phyloP scores from a whole-genome alignment of 352 stramenopile species.

The Peronosclerospora sorghi region DNA sequence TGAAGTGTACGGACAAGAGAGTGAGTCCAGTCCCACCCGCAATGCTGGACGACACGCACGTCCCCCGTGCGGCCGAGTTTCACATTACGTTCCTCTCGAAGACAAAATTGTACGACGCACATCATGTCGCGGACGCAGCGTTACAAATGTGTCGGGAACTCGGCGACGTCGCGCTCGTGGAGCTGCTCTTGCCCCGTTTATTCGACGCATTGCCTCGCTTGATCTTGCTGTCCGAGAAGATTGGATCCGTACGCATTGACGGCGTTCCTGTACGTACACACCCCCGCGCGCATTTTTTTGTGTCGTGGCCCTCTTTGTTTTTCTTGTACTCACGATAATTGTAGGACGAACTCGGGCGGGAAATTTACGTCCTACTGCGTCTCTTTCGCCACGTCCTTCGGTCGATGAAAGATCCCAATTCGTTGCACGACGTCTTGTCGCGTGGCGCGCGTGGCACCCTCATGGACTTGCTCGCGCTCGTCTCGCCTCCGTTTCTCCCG shows the following conservation, averaged over 20 bases:
- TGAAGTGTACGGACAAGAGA: slow-evolving; percentile 27
- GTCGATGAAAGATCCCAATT: slow-evolving; percentile 32
- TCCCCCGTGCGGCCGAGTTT: slow-evolving; percentile 24
- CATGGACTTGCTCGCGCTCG: slow-evolving; percentile 39
- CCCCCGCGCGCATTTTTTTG: too few relatives aligned
- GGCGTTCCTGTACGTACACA: slow-evolving; percentile 52
- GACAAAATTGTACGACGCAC: slow-evolving; percentile 42
- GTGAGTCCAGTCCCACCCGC: slow-evolving; percentile 4
- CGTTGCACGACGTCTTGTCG: slow-evolving; percentile 41
- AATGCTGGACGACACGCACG: slow-evolving; percentile 19
- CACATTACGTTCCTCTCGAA: slow-evolving; percentile 59
- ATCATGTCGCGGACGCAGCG: slow-evolving; percentile 56
- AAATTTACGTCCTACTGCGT: slow-evolving; percentile 63
- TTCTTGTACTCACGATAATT: neutral
- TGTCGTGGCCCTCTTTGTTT: too few relatives aligned
- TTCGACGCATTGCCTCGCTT: slow-evolving; percentile 50
- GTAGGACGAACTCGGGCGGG: slow-evolving; percentile 52
- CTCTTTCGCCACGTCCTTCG: slow-evolving; percentile 52
- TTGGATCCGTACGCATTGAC: slow-evolving; percentile 49
- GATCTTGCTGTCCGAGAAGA: slow-evolving; percentile 44
- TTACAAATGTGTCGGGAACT: slow-evolving; percentile 55
- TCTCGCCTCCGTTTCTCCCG: slow-evolving; percentile 58
- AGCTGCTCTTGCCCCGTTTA: slow-evolving; percentile 40
- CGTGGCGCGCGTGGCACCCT: slow-evolving; percentile 26
- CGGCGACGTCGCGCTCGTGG: slow-evolving; percentile 31